Base-by-base conservation (phyloP, 2,329 filamentous ascomycete species). In the Diaporthe ampelina region DNA sequence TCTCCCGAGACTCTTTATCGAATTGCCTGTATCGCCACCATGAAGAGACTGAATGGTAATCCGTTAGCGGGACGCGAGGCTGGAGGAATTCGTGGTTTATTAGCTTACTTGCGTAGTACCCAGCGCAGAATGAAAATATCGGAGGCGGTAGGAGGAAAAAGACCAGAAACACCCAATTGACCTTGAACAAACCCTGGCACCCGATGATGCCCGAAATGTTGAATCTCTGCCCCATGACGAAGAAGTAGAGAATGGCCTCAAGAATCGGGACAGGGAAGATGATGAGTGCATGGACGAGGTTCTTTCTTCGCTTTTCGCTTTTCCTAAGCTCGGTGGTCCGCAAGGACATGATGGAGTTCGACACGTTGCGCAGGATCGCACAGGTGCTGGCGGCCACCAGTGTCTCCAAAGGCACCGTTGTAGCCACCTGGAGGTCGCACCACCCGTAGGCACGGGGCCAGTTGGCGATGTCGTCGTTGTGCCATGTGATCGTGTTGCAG, bases 371-470 rank as follows among this genome's bases (percentile, higher is more conserved):
- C 85, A 91, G 88, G 73, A 90, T 86, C 78, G 88, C 86, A 68
- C 90, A 86, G 58, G 90, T 82, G 48, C 86, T 86, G n/a, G 86
- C 86, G 54, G 84, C 83, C 79, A 86, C 91, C 56, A 88, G 78
- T 1, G 85, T 85, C 54, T 84, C 78, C 35, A 86, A 74, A 5
- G 83, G 80, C n/a, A 78, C 80, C 26, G 70, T 63, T 11, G 83
- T 61, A 76, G 85, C 86, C 11, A 81, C 78, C 77, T 88, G 84
- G 45, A 90, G 13, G 77, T 91, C 89, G 77, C 90, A 91, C 80
- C 88, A 85, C 24, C 87, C 88, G 32, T 82, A 79, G 68, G 89
- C 90, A 3, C 83, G 80, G 82, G 83, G 90, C 89, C 89, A 91
- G 45, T 75, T 76, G 43, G 77, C 78, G 73, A 87, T 85, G 78